Conservation (phyloP, 176 grass and related monocot species). For the Ensete glaucum region DNA sequence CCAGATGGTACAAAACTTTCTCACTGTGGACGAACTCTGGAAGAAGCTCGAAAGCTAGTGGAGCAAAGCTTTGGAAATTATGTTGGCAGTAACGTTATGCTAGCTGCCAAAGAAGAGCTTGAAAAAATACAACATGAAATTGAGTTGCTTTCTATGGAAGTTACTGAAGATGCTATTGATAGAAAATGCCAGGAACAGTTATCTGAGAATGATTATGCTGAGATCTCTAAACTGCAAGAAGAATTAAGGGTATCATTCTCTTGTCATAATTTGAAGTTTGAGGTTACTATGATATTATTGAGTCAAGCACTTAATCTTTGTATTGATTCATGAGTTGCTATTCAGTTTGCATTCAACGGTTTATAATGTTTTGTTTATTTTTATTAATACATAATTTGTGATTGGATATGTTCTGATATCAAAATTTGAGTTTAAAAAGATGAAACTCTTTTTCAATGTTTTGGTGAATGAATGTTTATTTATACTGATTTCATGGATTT, state of each 20-base stretch:
- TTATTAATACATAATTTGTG: too few species aligned
- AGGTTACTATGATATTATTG: constrained; percentile 1
- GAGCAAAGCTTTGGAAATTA: constrained; percentile 99
- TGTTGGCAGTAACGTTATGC: constrained; percentile 93
- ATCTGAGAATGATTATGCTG: constrained; percentile 65
- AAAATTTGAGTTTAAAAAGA: too few species aligned
- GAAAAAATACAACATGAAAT: constrained; percentile 83
- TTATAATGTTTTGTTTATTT: too few species aligned
- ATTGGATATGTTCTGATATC: too few species aligned
- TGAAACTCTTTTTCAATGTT: too few species aligned
- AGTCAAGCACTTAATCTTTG: neutral
- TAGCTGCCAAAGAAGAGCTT: constrained; percentile 82
- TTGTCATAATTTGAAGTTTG: constrained; percentile 9
- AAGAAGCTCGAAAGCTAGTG: constrained; percentile 93
- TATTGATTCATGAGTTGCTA: neutral
- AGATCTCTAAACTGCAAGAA: constrained; percentile 76
- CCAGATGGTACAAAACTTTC: constrained; percentile 38
- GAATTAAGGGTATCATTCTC: constrained; percentile 57
- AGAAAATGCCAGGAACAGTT: constrained; percentile 74
- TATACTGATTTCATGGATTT: neutral
- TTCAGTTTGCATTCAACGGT: neutral
- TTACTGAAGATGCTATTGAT: constrained; percentile 85
- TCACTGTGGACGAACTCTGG: constrained; percentile 68
- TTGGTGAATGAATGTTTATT: neutral
- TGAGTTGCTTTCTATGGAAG: constrained; percentile 59